Conservation (phyloP, 2,329 filamentous ascomycete species). For the Fusarium falciforme region DNA sequence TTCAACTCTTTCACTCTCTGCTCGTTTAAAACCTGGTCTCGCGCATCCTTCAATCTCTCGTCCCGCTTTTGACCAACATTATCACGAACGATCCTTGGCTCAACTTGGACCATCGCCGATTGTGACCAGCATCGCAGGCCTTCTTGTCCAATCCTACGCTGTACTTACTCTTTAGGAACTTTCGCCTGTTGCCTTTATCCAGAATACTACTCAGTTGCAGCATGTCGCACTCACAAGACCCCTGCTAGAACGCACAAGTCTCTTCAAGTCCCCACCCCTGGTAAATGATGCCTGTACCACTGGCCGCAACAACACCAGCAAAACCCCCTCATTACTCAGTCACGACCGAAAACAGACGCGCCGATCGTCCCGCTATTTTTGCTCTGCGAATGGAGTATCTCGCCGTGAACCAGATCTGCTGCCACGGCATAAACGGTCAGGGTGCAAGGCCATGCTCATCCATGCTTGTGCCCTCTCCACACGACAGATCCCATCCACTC, state of each 20-base stretch:
- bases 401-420: conserved; percentile 29
- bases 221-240: conserved; percentile 3
- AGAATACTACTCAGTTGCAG: neutral
- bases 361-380: conserved; percentile 27
- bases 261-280: conserved; percentile 12
- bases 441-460: conserved; percentile 18
- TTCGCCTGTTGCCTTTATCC: conserved; percentile 1
- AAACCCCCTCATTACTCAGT: conserved; percentile 22
- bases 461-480: conserved; percentile 31
- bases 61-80: conserved; percentile 33
- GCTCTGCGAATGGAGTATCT: conserved; percentile 26
- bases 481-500: conserved; percentile 18
- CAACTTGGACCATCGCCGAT: conserved; percentile 24
- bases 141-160: conserved; percentile 12
- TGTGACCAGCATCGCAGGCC: neutral
- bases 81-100: conserved; percentile 27
- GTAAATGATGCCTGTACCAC: conserved; percentile 11
- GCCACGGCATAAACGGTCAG: conserved; percentile 31
- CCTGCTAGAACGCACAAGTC: conserved; percentile 13
- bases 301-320: conserved; percentile 12
- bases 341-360: conserved; percentile 23
- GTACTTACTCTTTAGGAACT: conserved; percentile 15
- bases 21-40: conserved; percentile 7
- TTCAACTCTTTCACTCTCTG: conserved; percentile 23
- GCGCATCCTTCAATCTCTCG: conserved; percentile 28